Conservation (phyloP, 164 flowering plant species). For the Macadamia integrifolia region DNA sequence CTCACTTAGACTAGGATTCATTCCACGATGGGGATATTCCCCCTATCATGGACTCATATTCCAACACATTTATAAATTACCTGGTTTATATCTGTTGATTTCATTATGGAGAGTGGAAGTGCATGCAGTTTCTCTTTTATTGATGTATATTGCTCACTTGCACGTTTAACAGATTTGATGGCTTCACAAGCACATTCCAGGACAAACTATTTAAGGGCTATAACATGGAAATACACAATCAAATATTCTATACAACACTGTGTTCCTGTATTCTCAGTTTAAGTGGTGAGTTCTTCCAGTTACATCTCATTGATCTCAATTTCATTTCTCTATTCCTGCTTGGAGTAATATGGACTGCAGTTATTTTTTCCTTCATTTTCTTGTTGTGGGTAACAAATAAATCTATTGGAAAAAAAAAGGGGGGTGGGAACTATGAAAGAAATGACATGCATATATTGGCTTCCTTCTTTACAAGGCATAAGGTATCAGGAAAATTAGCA, state of each 20-base stretch:
- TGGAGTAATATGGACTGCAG: no score
- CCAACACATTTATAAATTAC: no score
- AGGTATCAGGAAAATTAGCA: no score
- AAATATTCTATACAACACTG: conserved; percentile 89
- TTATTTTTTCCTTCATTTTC: background rate
- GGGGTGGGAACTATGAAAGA: no score
- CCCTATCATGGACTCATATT: no score
- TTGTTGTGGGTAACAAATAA: background rate
- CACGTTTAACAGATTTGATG: conserved; percentile 68
- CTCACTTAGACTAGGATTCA: no score
- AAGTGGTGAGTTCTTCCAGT: conserved; percentile 39
- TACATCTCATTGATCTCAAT: no score
- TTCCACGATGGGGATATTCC: no score
- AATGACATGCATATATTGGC: no score
- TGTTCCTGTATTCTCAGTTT: conserved; percentile 94
- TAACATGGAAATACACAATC: conserved; percentile 95
- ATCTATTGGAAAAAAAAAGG: no score
- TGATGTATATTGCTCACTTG: background rate
- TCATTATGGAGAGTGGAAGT: background rate
- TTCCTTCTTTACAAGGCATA: no score
- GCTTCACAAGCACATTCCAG: conserved; percentile 97
- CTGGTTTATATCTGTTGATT: background rate
- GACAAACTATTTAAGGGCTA: conserved; percentile 95
- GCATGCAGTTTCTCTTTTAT: background rate
- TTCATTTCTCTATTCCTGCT: no score